These are phyloP conservation scores for Nematocida minor DNA, from an alignment of 371 early-diverging fungal genomes.

Conservation along the genomic window DNA sequence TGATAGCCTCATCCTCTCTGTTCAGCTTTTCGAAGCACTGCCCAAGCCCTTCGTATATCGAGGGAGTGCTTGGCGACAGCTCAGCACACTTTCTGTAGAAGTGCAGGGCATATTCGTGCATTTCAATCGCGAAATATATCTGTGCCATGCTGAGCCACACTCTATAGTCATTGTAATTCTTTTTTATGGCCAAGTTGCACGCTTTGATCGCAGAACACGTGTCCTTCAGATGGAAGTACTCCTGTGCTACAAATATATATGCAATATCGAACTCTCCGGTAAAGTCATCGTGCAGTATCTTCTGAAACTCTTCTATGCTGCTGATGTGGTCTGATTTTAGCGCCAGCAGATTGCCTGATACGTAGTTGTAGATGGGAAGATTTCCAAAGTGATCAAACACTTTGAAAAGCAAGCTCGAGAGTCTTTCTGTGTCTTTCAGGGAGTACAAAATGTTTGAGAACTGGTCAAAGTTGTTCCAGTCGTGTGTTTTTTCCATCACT, in stretches of 20 bases:
- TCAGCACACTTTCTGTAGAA: conserved; percentile 75
- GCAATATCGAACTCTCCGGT: conserved; percentile 70
- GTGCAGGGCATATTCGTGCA: conserved; percentile 73
- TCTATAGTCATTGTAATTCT: conserved; percentile 74
- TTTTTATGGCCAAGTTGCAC: conserved; percentile 74
- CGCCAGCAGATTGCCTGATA: conserved; percentile 82
- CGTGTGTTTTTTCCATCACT: conserved; percentile 63
- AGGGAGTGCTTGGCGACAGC: conserved; percentile 64
- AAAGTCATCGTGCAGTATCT: conserved; percentile 72
- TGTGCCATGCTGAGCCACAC: conserved; percentile 86
- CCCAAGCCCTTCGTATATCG: conserved; percentile 54
- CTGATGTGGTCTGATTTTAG: conserved; percentile 72
- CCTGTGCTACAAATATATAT: conserved; percentile 86
- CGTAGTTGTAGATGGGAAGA: conserved; percentile 76
- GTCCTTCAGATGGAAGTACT: conserved; percentile 80
- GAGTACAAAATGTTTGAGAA: conserved; percentile 81
- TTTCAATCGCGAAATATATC: conserved; percentile 74
- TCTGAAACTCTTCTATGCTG: conserved; percentile 76
- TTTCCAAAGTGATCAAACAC: conserved; percentile 72
- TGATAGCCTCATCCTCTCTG: conserved; percentile 46
- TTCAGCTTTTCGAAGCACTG: conserved; percentile 41
- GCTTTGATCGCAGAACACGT: conserved; percentile 77
- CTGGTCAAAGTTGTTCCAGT: conserved; percentile 74
- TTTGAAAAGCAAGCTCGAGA: conserved; percentile 73
- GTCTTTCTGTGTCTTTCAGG: conserved; percentile 67